A percentile compares a stretch with the other conserved stretches of the same genome.
These are phyloP conservation scores for Metschnikowia sp. DNA, from an alignment of 805 yeast species.

Conservation along the genomic window DNA sequence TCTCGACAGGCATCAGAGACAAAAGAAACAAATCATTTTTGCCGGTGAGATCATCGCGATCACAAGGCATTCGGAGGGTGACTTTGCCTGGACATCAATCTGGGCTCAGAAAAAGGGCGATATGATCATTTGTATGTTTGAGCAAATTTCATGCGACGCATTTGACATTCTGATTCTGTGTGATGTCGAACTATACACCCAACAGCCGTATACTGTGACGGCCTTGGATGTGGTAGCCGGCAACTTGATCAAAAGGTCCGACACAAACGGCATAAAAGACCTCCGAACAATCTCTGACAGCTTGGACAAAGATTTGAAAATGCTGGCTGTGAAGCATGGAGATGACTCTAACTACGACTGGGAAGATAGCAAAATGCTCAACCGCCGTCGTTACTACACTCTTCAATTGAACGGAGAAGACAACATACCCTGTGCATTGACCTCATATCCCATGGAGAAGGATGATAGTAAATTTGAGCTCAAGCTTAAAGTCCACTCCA, in stretches of 20 bases:
- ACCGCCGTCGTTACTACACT: constrained; percentile 63
- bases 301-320: constrained; percentile 22
- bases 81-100: constrained; percentile 77
- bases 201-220: constrained; percentile 19
- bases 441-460: constrained; percentile 55
- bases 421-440: constrained; percentile 70
- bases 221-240: constrained; percentile 37
- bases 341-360: constrained; percentile 20
- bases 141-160: constrained; percentile 63
- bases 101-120: constrained; percentile 83
- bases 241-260: constrained; percentile 22
- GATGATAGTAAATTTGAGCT: constrained; percentile 40
- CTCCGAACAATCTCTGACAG: constrained; percentile 27
- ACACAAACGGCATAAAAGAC: constrained; percentile 12
- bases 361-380: constrained; percentile 36
- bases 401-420: constrained; percentile 41
- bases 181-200: constrained; percentile 5
- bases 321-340: constrained; percentile 1
- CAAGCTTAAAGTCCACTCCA: constrained; percentile 65
- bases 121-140: constrained; percentile 77
- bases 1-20: constrained; percentile 12
- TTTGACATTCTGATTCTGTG: constrained; percentile 22
- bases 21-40: constrained; percentile 51
- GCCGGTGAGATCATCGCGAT: constrained; percentile 87
- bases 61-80: constrained; percentile 56